Evolutionary conservation across 2,329 filamentous ascomycete genomes (phyloP), one percentile per base, ranked within the genome.

Genomic region (Alternaria sp.): DNA sequence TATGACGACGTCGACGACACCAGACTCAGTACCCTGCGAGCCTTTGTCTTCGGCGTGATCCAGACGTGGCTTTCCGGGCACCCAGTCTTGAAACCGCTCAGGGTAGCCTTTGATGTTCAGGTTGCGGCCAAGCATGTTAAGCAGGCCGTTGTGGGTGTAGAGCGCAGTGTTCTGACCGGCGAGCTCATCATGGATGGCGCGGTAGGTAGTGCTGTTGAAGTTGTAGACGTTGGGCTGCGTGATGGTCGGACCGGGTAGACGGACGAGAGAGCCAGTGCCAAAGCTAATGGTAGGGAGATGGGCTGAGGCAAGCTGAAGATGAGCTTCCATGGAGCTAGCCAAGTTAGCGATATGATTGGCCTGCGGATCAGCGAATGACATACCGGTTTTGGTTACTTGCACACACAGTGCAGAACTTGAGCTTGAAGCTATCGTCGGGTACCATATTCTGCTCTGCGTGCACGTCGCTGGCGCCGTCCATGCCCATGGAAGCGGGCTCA

Each of bases 381-480:
- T 85, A 97, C 89, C 96, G 90, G 77, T 99, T 99, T 81, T 99
- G 93, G 75, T 99, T 99, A 75, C 93, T 97, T 8, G 96, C 96
- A 82, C 96, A 99, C n/a, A 99, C 95, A 3, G 96, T 98, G 84
- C 94, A 97, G 82, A 98, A 97, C 77, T 92, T 96, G 66, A 99
- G 87, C 82, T 96, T 97, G 86, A 90, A 97, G n/a, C 83, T 83
- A 25, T 86, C 84, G 13, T 83, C 80, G 5, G 72, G 61, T 15
- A 77, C 74, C n/a, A 61, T 57, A 57, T 77, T 73, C 32, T 58
- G 61, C 63, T 70, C 65, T 40, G 62, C 61, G 55, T 62, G 62
- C n/a, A 67, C 71, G 57, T 79, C 77, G 50, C 64, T 67, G 15
- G 74, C 58, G 44, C 73, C 74, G 57, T 81, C 77, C 55, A 78